Conservation (phyloP, 2,329 filamentous ascomycete species). For the Neodidymelliopsis sp. region DNA sequence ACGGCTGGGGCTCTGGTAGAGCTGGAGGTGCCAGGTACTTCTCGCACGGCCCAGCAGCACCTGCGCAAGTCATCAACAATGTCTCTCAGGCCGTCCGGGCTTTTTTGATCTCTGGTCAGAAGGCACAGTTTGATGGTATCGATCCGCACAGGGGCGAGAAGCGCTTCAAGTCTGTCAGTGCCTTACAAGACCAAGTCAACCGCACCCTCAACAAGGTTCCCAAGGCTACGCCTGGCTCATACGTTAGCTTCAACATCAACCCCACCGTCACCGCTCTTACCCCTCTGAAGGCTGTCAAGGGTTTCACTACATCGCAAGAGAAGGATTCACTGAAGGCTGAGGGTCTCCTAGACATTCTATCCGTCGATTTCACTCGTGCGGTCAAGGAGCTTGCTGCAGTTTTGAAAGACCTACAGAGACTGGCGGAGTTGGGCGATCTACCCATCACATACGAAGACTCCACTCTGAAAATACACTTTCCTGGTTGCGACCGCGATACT, state of each 20-base stretch:
- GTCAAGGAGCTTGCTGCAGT: constrained; percentile 82
- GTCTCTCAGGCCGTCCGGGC: constrained; percentile 93
- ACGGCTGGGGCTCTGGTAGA: constrained; percentile 74
- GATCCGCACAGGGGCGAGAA: constrained; percentile 74
- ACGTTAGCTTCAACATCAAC: constrained; percentile 85
- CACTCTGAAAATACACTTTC: constrained; percentile 82
- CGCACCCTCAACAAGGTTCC: constrained; percentile 69
- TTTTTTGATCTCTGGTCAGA: constrained; percentile 90
- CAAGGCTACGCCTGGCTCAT: constrained; percentile 73
- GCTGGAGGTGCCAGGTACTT: constrained; percentile 82
- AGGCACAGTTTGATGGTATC: constrained; percentile 83
- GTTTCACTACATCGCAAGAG: constrained; percentile 53
- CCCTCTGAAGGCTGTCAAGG: constrained; percentile 68
- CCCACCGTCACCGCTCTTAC: constrained; percentile 90
- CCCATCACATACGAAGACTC: constrained; percentile 76
- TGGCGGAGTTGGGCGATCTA: constrained; percentile 81
- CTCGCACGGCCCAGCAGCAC: constrained; percentile 83
- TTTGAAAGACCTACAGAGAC: constrained; percentile 79
- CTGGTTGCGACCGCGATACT: constrained; percentile 83
- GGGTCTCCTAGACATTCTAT: constrained; percentile 83
- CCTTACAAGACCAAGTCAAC: constrained; percentile 75
- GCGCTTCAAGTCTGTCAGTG: constrained; percentile 78
- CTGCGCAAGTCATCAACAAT: constrained; percentile 91
- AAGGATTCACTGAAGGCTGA: constrained; percentile 76
- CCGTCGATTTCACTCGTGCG: constrained; percentile 85